These are phyloP conservation scores for Fraxinus sp. DNA, from an alignment of 305 asterid genomes.

Conservation along the genomic window DNA sequence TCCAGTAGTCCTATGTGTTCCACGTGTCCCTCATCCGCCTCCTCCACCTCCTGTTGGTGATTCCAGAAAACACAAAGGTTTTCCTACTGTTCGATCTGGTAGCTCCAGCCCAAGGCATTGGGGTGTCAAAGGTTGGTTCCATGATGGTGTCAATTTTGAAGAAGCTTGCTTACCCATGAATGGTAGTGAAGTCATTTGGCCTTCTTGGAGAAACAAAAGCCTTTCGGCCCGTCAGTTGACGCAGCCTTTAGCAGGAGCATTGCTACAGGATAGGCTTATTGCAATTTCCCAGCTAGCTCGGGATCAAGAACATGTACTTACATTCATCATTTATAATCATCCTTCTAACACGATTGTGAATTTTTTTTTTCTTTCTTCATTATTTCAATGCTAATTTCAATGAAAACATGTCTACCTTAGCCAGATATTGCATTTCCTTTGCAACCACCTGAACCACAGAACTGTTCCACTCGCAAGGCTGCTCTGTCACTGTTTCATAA, in stretches of 20 bases:
- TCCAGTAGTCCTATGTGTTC: conserved; percentile 97
- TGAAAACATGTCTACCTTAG: conserved; percentile 42
- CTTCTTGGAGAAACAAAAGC: conserved; percentile 93
- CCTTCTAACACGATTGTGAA: conserved; percentile 19
- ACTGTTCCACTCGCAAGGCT: conserved; percentile 52
- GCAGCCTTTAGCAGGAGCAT: conserved; percentile 87
- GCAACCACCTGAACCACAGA: conserved; percentile 75
- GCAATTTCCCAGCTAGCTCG: conserved; percentile 95
- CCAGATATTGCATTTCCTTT: conserved; percentile 95
- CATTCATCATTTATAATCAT: conserved; percentile 11
- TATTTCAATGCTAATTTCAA: conserved; percentile 25
- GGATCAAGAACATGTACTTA: conserved; percentile 90
- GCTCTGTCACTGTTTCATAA: conserved; percentile 64
- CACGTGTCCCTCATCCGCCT: conserved; percentile 95
- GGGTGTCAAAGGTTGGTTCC: conserved; percentile 99
- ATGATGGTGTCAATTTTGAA: conserved; percentile 83
- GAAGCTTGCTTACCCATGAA: conserved; percentile 81
- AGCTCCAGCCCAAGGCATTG: conserved; percentile 99
- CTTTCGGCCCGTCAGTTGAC: conserved; percentile 76
- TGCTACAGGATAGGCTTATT: conserved; percentile 92
- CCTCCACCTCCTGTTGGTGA: conserved; percentile 95
- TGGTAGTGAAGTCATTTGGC: conserved; percentile 95
- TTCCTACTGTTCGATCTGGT: conserved; percentile 95
- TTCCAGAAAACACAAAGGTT: conserved; percentile 87
- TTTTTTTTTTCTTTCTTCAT: background rate